Evolutionary conservation across 164 flowering plant species (phyloP).

Genomic region (Dillenia suffruticosa): DNA sequence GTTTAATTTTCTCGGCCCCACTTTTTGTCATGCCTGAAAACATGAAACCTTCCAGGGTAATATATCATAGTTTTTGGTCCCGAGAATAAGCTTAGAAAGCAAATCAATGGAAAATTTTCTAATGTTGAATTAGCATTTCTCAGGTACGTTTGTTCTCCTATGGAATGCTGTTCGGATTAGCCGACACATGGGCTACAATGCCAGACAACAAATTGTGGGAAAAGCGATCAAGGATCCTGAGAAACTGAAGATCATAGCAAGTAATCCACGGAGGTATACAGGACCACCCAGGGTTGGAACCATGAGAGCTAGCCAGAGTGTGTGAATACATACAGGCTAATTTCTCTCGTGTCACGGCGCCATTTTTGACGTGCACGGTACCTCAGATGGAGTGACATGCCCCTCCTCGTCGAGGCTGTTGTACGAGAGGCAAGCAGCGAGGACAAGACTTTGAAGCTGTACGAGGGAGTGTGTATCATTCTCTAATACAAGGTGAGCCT

Average conservation of each 20-base stretch:
- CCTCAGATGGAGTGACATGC: constrained; percentile 73
- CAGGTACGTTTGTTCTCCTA: constrained; percentile 49
- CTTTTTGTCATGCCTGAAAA: constrained; percentile 80
- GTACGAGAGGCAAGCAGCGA: constrained; percentile 72
- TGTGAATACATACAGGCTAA: constrained; percentile 66
- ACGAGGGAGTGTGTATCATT: constrained; percentile 93
- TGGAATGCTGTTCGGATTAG: constrained; percentile 78
- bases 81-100: neutral
- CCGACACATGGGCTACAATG: constrained; percentile 93
- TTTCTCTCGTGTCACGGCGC: constrained; percentile 63
- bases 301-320: constrained; percentile 71
- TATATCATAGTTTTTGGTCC: neutral
- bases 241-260: constrained; percentile 75
- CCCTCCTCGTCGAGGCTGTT: constrained; percentile 61
- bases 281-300: constrained; percentile 90
- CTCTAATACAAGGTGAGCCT: constrained; percentile 88
- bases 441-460: constrained; percentile 78
- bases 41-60: constrained; percentile 80
- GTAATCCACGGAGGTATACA: constrained; percentile 77
- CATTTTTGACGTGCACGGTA: constrained; percentile 88
- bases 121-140: neutral
- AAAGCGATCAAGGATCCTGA: constrained; percentile 79
- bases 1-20: constrained; percentile 92
- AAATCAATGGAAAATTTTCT: neutral
- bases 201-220: constrained; percentile 85